Evolutionary conservation across 106 monocot genomes (phyloP).

Genomic region (Phalaenopsis equestris): DNA sequence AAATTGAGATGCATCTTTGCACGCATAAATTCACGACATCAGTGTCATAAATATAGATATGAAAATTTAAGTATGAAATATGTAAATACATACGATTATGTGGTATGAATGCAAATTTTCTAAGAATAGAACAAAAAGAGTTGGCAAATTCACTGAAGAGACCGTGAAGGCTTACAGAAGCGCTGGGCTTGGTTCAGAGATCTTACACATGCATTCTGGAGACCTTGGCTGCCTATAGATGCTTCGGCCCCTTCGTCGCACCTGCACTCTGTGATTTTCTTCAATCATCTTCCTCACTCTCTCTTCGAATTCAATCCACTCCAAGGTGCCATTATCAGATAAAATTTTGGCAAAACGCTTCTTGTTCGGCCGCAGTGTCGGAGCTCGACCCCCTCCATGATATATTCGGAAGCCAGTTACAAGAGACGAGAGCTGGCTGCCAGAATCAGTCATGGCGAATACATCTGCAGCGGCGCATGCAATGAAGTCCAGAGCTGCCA

Average conservation of each 20-base stretch:
- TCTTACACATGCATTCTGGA: conserved; percentile 70
- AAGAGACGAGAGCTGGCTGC: conserved; percentile 81
- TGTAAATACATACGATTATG: too few species aligned
- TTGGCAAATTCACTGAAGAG: background rate
- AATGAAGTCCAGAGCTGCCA: conserved; percentile 82
- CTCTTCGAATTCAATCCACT: conserved; percentile 52
- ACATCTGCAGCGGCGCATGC: conserved; percentile 79
- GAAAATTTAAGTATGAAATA: too few species aligned
- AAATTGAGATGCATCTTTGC: too few species aligned
- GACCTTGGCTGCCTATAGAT: conserved; percentile 75
- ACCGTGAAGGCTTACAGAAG: background rate
- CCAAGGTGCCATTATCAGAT: conserved; percentile 33
- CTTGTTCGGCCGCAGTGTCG: conserved; percentile 67
- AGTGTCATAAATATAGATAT: too few species aligned
- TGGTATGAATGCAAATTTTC: too few species aligned
- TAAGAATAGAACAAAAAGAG: background rate
- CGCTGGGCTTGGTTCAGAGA: background rate
- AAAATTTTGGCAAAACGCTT: conserved; percentile 46
- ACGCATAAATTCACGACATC: too few species aligned
- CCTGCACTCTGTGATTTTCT: conserved; percentile 49
- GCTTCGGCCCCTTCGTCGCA: conserved; percentile 56
- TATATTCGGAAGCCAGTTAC: conserved; percentile 70
- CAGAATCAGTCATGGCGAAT: conserved; percentile 89
- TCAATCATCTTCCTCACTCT: conserved; percentile 63
- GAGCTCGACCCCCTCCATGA: conserved; percentile 61